Evolutionary conservation across 2,329 filamentous ascomycete species (phyloP).

Genomic region (Biscogniauxia marginata): DNA sequence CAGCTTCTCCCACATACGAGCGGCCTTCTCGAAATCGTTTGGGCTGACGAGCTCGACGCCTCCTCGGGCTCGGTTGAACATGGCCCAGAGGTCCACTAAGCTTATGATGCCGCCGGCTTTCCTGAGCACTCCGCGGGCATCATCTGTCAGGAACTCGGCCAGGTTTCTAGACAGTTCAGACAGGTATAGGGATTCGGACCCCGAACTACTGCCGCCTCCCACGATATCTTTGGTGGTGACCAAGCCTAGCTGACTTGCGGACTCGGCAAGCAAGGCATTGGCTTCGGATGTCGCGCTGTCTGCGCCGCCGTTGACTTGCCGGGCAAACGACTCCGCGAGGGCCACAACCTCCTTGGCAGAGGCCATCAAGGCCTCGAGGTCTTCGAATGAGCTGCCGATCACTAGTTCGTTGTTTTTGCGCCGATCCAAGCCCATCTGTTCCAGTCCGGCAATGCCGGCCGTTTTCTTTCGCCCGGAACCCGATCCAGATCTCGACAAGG

Average conservation of each 20-base stretch:
- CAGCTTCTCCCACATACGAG: slow-evolving; percentile 81
- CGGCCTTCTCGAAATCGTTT: slow-evolving; percentile 86
- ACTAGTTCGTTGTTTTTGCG: slow-evolving; percentile 91
- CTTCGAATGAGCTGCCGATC: slow-evolving; percentile 92
- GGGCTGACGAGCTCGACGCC: slow-evolving; percentile 94
- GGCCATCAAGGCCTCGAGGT: slow-evolving; percentile 94
- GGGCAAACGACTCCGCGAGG: slow-evolving; percentile 82
- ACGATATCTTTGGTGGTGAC: slow-evolving; percentile 96
- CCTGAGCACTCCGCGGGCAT: slow-evolving; percentile 72
- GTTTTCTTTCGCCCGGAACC: slow-evolving; percentile 50
- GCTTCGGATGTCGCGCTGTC: slow-evolving; percentile 67
- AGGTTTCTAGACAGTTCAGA: slow-evolving; percentile 83
- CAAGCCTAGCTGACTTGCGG: slow-evolving; percentile 78
- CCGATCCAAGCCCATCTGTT: slow-evolving; percentile 78
- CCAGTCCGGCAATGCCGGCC: slow-evolving; percentile 88
- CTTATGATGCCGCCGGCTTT: slow-evolving; percentile 85
- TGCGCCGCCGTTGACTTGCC: slow-evolving; percentile 57
- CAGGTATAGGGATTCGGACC: slow-evolving; percentile 78
- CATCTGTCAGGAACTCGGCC: slow-evolving; percentile 86
- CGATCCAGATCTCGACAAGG: slow-evolving; percentile 24
- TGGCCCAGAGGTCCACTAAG: slow-evolving; percentile 86
- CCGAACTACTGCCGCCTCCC: slow-evolving; percentile 62
- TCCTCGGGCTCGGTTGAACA: slow-evolving; percentile 90
- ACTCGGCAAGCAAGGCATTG: slow-evolving; percentile 74
- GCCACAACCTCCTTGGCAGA: slow-evolving; percentile 95